Base-by-base conservation (phyloP, 306 rosid genomes). In the Medicago truncatula region DNA sequence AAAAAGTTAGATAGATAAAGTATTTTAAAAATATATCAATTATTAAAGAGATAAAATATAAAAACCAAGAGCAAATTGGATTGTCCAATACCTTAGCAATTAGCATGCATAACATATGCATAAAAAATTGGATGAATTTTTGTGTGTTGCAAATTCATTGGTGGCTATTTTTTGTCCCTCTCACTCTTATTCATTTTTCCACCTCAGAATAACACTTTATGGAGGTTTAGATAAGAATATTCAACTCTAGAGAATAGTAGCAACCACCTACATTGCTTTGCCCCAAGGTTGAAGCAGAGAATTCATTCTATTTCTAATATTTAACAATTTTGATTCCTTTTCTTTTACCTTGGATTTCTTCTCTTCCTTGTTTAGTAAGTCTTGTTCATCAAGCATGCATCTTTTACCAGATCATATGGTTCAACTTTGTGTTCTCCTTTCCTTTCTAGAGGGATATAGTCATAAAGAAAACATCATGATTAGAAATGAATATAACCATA, bases 251-350 rank as follows among this genome's bases (percentile, higher is more conserved):
- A 44, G 71, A 84, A 54, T 18, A 77, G 77, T 75, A 77, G 54
- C 67, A 67, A 75, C 81, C 84, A 82, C 78, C 82, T 13, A 20
- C 44, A 75, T 69, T 82, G 69, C 78, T 50, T 83, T 85, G 49
- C 82, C 86, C 80, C 80, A 73, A 72, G 44, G 56, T 46, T 64
- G 53, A 85, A 85, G 86, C 73, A 76, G 54, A 69, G 84, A 85
- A 85, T 85, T 76, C 78, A 85, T 85, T 82, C 84, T 1, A 41
- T 79, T 78, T 74, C 52, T 70, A 60, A 62, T 20, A 31, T 70
- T 67, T 47, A 28, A 64, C 58, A n/a, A 39, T 4, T 43, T 49
- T 61, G 56, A 74, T 76, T 71, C 81, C 78, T 58, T 58, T 58
- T 58, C 38, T 23, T 57, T 57, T 58, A 54, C 31, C 61, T 18